Evolutionary conservation across 1,139 yeast genomes (phyloP).

Genomic region (Pichia sp.): DNA sequence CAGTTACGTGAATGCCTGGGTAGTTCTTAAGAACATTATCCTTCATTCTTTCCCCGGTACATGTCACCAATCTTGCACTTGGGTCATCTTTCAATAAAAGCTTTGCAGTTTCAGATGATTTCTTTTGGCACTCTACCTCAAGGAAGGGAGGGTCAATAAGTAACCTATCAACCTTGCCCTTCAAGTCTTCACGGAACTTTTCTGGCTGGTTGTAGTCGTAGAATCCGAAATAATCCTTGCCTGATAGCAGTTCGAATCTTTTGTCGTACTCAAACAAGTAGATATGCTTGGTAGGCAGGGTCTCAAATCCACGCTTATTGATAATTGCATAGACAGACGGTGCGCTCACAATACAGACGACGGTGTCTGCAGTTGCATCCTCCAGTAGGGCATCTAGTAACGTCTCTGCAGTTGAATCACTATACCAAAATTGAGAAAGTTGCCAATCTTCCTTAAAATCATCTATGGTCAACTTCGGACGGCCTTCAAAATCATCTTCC

Average conservation of each 20-base stretch:
- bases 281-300: constrained; percentile 59
- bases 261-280: constrained; percentile 73
- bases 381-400: constrained; percentile 65
- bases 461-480: constrained; percentile 26
- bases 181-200: constrained; percentile 49
- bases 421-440: constrained; percentile 85
- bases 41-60: constrained; percentile 87
- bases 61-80: constrained; percentile 53
- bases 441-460: constrained; percentile 89
- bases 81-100: constrained; percentile 41
- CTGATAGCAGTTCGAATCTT: constrained; percentile 69
- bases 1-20: constrained; percentile 42
- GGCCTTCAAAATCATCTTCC: constrained; percentile 40
- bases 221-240: constrained; percentile 53
- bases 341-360: constrained; percentile 74
- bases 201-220: constrained; percentile 73
- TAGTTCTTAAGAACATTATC: constrained; percentile 52
- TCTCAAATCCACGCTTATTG: constrained; percentile 40
- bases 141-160: constrained; percentile 86
- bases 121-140: constrained; percentile 72
- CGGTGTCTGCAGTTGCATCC: constrained; percentile 67
- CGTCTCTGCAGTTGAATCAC: constrained; percentile 60
- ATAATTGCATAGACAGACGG: constrained; percentile 91
- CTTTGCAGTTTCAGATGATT: constrained; percentile 64
- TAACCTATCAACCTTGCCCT: constrained; percentile 62